Percentiles rank a stretch among this genome's conserved stretches.
Evolutionary conservation across 2,329 filamentous ascomycete species (phyloP).

Genomic region (Sporothrix inflata): DNA sequence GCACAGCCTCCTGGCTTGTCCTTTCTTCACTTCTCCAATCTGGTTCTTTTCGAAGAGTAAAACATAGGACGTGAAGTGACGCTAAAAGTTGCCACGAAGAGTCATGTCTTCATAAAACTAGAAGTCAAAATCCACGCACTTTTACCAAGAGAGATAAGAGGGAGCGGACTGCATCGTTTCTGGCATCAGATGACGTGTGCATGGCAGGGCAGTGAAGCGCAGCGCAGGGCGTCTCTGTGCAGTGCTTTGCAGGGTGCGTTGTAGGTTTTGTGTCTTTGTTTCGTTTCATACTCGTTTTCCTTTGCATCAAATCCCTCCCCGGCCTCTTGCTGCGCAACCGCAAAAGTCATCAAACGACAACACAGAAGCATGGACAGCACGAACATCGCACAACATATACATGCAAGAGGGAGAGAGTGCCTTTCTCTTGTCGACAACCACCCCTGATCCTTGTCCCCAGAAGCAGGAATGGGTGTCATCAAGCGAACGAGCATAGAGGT

Average conservation of each 20-base stretch:
- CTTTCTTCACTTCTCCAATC: not conserved
- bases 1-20: not conserved
- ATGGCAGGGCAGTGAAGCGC: no score
- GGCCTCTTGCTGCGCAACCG: not conserved
- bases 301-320: not conserved
- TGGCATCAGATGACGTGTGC: slow-evolving; percentile 13
- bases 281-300: not conserved
- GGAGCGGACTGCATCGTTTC: not conserved
- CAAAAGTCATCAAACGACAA: not conserved
- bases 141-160: not conserved
- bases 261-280: not conserved
- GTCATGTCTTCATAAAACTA: not conserved
- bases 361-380: not conserved
- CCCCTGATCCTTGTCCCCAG: slow-evolving; percentile 6
- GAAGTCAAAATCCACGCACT: not conserved
- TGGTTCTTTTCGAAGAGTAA: no score
- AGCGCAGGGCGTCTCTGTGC: no score
- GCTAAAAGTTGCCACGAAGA: not conserved
- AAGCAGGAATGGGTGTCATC: slow-evolving; percentile 29
- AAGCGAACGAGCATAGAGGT: slow-evolving; percentile 33
- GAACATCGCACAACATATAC: slow-evolving; percentile 10
- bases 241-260: not conserved
- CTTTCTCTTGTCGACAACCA: not conserved
- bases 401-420: not conserved
- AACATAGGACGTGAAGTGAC: no score